Evolutionary conservation across 2,329 filamentous ascomycete species (phyloP), one percentile per base, ranked within the genome.

Genomic region (Neofusicoccum kwambonambiense): DNA sequence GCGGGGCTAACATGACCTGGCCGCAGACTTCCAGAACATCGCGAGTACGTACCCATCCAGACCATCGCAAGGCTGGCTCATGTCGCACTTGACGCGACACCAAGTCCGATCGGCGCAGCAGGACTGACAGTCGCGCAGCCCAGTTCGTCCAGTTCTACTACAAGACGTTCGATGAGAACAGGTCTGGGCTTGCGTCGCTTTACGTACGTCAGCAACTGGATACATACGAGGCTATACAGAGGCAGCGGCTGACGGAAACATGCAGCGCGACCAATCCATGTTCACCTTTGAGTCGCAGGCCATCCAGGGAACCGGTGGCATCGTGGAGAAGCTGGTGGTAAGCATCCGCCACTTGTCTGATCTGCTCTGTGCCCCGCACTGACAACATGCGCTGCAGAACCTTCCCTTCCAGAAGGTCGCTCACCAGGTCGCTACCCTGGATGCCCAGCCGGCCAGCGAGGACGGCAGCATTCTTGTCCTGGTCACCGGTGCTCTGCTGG

Each of bases 121-220:
- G 31, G 45, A 51, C 63, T 64, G 31, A 64, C 37, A 37, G 19
- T 37, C 39, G 47, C 37, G 19, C 45, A 64, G 63, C 52, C 11
- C 87, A 96, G 81, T 97, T 98, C 80, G 89, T 94, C 70, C 76
- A 89, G 67, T 94, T 90, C 84, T 98, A 97, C 87, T 97, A 97
- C 86, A 84, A 89, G 74, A 89, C 88, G 66, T 97, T 97, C 80
- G 93, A 97, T 78, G 68, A 75, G 67, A 84, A 93, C 79, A 89
- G 93, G 74, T 79, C 80, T 64, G 72, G 76, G 60, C 86, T 97
- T 49, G 80, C 78, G 13, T 74, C 80, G 67, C 91, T 97, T 82
- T 98, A 97, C 84, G 94, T 97, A 87, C 76, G 90, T 73, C 64
- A 51, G 17, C 22, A 15, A 11, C 39, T 17, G 13, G 15, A 11